Evolutionary conservation across 2,329 filamentous ascomycete genomes (phyloP), one percentile per base, ranked within the genome.

Genomic region (Aaosphaeria pasadenensis): DNA sequence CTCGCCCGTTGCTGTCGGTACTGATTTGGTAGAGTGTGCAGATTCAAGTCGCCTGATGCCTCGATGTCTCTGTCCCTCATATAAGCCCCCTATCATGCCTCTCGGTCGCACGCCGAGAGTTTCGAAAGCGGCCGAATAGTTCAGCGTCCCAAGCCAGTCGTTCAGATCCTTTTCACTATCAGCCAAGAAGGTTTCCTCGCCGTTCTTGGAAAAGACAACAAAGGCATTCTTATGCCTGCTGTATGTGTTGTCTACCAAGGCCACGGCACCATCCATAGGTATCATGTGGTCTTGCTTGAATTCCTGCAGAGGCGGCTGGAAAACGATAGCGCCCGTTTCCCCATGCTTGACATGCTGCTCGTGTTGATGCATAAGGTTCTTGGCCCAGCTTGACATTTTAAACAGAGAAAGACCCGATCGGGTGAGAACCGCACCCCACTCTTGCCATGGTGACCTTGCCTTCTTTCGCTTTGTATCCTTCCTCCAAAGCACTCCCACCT

Each of bases 361-460:
- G 64, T 92, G 86, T 66, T 99, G 94, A 54, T 88, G 82, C 75
- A 97, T 91, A 54, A 99, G 72, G 49, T 82, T 88, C 70, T 96
- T 97, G 32, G 95, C 85, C 92, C 94, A 99, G 17, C 85, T 79
- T 5, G 90, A 87, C 66, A 97, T 96, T 49, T 89, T 86, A 75
- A 97, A 99, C 70, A 99, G 90, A 69, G 96, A 99, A 6, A 99
- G 81, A 63, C 96, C 92, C 5, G 94, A 95, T n/a, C 92, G 90
- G 1, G 94, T 99, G 30, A 99, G 79, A 49, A 99, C 88, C 28
- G 91, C 94, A 45, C 94, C 94, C 94, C 94, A 99, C 78, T 99
- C 94, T 66, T 96, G 92, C 94, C 94, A 99, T 1, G 94, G 92
- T 7, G 92, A 96, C 39, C 92, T 83, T 1, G 91, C 87, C 71